A percentile compares a stretch with the other conserved stretches of the same genome.
Conservation (phyloP, 2,329 filamentous ascomycete species). For the Pseudogymnoascus sp. region DNA sequence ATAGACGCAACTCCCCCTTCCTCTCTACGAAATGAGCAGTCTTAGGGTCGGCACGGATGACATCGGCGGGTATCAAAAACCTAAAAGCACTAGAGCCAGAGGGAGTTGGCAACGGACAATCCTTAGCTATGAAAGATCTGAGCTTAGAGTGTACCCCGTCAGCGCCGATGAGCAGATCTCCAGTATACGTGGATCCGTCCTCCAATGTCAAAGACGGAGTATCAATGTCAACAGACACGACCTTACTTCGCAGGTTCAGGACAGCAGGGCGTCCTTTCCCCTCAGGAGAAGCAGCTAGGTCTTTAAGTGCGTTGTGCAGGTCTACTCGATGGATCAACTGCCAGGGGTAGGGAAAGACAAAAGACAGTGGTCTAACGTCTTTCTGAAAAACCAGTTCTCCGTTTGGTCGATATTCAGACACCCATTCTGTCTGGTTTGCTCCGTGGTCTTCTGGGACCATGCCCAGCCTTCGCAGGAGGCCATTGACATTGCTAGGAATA, state of each 20-base stretch:
- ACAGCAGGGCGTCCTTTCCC: constrained; percentile 30
- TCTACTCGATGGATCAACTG: constrained; percentile 34
- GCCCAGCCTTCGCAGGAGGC: constrained; percentile 41
- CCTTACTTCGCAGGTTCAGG: constrained; percentile 35
- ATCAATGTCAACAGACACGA: constrained; percentile 35
- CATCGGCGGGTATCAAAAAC: constrained; percentile 10
- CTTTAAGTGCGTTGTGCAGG: constrained; percentile 31
- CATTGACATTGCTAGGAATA: constrained; percentile 52
- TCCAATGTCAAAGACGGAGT: constrained; percentile 33
- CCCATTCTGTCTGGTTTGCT: constrained; percentile 22
- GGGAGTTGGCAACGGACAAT: neutral
- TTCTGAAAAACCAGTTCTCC: constrained; percentile 27
- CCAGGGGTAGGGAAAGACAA: constrained; percentile 35
- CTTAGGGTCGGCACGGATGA: constrained; percentile 25
- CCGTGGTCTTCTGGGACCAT: constrained; percentile 33
- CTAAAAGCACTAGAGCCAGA: neutral
- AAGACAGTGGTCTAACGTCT: constrained; percentile 30
- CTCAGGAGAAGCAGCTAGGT: constrained; percentile 26
- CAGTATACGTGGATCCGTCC: constrained; percentile 24
- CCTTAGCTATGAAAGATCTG: neutral
- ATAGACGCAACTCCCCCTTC: constrained; percentile 28
- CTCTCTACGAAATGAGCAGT: constrained; percentile 26
- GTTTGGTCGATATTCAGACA: constrained; percentile 31
- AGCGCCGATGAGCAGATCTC: constrained; percentile 31
- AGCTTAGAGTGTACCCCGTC: constrained; percentile 27